phyloP scores from a whole-genome alignment of 106 monocot species.

The Acorus gramineus region DNA sequence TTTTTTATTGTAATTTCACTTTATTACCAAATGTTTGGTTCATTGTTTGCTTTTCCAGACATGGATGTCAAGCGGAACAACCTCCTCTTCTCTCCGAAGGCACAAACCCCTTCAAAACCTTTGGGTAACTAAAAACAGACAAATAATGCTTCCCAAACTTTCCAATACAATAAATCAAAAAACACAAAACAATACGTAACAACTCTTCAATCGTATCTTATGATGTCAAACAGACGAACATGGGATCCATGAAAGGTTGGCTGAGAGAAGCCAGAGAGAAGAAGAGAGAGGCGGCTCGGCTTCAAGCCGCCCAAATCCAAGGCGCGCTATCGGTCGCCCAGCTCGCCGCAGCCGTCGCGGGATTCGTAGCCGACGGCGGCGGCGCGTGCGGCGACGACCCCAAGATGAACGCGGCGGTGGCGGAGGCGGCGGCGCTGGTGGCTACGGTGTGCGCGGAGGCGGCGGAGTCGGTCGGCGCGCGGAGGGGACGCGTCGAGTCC shows the following conservation, averaged over 20 bases:
- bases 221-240: slow-evolving; percentile 13
- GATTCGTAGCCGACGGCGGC: slow-evolving; percentile 22
- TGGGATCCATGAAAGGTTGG: slow-evolving; percentile 26
- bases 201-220: not conserved
- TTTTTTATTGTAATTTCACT: too few species aligned
- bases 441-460: slow-evolving; percentile 69
- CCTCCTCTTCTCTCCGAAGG: slow-evolving; percentile 3
- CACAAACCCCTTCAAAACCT: slow-evolving; percentile 2
- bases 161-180: too few species aligned
- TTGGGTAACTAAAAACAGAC: slow-evolving; percentile 17
- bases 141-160: not conserved
- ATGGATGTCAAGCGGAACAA: slow-evolving; percentile 13
- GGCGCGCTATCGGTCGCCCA: slow-evolving; percentile 57
- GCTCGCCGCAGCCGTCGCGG: slow-evolving; percentile 50
- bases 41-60: slow-evolving; percentile 6
- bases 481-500: slow-evolving; percentile 31
- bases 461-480: slow-evolving; percentile 51
- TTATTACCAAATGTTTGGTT: too few species aligned
- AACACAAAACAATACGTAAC: too few species aligned
- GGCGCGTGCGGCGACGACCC: too few species aligned
- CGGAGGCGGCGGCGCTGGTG: slow-evolving; percentile 45
- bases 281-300: slow-evolving; percentile 35
- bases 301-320: slow-evolving; percentile 38
- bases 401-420: slow-evolving; percentile 35
- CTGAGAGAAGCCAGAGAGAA: slow-evolving; percentile 21